A percentile compares a stretch with the other conserved stretches of the same genome.
These are phyloP conservation scores for Trichoderma breve DNA, from an alignment of 2,329 filamentous ascomycete species.

Conservation along the genomic window DNA sequence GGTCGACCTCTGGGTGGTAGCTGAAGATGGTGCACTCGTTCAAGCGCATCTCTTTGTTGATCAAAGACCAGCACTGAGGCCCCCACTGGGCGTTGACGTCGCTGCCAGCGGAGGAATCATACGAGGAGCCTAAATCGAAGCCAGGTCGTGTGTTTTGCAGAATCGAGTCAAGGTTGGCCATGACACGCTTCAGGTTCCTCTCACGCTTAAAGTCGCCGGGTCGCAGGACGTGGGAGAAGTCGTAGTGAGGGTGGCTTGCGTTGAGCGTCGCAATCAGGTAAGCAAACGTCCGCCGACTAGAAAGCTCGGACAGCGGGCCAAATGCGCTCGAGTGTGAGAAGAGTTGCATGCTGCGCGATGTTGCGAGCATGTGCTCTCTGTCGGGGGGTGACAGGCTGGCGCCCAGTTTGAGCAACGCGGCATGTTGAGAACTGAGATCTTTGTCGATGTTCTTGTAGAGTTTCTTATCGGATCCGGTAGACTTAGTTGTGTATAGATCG, in stretches of 20 bases:
- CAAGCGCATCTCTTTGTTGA: slow-evolving; percentile 93
- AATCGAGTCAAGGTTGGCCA: slow-evolving; percentile 83
- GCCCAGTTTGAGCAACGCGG: slow-evolving; percentile 80
- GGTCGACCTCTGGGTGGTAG: slow-evolving; percentile 85
- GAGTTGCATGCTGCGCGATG: slow-evolving; percentile 56
- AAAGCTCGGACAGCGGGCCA: slow-evolving; percentile 81
- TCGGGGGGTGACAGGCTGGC: slow-evolving; percentile 84
- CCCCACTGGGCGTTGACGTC: slow-evolving; percentile 70
- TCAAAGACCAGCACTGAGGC: slow-evolving; percentile 84
- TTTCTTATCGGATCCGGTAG: slow-evolving; percentile 92
- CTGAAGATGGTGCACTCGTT: slow-evolving; percentile 86
- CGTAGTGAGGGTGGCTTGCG: slow-evolving; percentile 86
- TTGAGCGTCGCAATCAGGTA: slow-evolving; percentile 97
- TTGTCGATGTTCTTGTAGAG: slow-evolving; percentile 94
- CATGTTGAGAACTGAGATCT: slow-evolving; percentile 87
- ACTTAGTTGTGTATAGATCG: slow-evolving; percentile 97
- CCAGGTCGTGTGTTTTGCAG: slow-evolving; percentile 80
- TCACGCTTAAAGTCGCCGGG: slow-evolving; percentile 89
- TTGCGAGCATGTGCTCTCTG: slow-evolving; percentile 64
- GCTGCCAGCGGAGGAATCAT: slow-evolving; percentile 40
- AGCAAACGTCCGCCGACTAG: slow-evolving; percentile 87
- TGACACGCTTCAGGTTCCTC: slow-evolving; percentile 73
- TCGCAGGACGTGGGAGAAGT: slow-evolving; percentile 89
- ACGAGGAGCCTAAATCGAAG: slow-evolving; percentile 42
- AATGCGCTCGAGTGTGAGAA: slow-evolving; percentile 88